Conservation (phyloP, 805 yeast genomes). For the Candida qinlingensis region DNA sequence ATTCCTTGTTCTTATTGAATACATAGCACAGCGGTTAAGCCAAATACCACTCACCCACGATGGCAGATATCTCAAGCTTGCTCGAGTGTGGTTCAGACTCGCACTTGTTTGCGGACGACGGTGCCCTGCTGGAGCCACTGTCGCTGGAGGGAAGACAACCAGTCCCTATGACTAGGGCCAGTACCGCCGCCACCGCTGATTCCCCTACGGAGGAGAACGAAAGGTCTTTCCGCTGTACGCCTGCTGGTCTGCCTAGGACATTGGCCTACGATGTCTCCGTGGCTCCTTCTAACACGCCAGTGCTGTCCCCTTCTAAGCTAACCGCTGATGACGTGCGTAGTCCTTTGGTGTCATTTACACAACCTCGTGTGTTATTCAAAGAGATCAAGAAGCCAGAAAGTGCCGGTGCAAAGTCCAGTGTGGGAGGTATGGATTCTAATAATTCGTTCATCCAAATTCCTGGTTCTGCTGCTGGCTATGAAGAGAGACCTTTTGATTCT, state of each 20-base stretch:
- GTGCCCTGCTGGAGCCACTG: too few species aligned
- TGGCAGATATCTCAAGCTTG: too few species aligned
- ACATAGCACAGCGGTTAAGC: too few species aligned
- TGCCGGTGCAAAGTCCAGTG: neutral
- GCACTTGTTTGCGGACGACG: too few species aligned
- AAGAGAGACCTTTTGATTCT: neutral
- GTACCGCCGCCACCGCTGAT: too few species aligned
- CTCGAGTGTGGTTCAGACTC: too few species aligned
- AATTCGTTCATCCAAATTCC: neutral
- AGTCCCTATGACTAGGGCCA: too few species aligned
- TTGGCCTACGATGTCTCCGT: neutral
- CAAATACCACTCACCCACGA: too few species aligned
- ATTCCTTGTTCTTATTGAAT: too few species aligned
- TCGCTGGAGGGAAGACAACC: neutral
- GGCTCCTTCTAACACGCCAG: slow-evolving; percentile 10
- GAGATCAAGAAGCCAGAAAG: neutral
- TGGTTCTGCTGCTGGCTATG: neutral
- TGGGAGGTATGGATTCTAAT: neutral
- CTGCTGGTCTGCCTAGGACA: too few species aligned
- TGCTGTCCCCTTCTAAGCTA: slow-evolving; percentile 2
- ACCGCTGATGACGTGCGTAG: neutral
- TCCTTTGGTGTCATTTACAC: neutral
- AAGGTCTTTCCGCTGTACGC: too few species aligned
- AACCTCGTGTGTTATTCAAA: neutral
- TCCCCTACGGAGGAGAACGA: neutral